phyloP scores from a whole-genome alignment of 805 yeast genomes.

The Sugiyamaella americana region DNA sequence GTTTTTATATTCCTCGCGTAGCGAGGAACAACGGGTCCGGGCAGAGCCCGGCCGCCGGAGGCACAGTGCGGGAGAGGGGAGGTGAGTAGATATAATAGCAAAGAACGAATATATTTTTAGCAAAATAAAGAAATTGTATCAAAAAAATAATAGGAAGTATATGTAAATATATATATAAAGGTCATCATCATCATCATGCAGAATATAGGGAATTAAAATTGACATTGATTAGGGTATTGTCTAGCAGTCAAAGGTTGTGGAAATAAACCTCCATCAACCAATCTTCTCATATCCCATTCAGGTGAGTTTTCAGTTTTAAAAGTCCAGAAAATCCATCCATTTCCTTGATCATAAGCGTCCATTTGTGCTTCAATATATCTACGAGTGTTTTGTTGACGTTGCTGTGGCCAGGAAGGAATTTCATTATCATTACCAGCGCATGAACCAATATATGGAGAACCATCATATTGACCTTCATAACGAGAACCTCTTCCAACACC shows the following conservation, averaged over 20 bases:
- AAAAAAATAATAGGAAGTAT: neutral
- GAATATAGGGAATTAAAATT: conserved; percentile 23
- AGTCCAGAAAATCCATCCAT: conserved; percentile 93
- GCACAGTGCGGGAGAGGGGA: too few species aligned
- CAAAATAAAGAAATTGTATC: neutral
- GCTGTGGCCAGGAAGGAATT: conserved; percentile 50
- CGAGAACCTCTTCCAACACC: conserved; percentile 83
- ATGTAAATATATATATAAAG: too few species aligned
- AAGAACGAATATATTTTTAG: neutral
- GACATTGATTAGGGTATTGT: conserved; percentile 65
- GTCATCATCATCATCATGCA: too few species aligned
- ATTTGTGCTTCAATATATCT: conserved; percentile 82
- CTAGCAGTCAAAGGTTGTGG: conserved; percentile 76
- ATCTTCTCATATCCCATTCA: conserved; percentile 78
- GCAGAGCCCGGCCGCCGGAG: too few species aligned
- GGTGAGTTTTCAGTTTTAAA: conserved; percentile 79
- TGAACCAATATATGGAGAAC: conserved; percentile 46
- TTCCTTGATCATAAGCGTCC: conserved; percentile 65
- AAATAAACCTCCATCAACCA: conserved; percentile 55
- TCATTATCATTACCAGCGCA: conserved; percentile 49
- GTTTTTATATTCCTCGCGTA: too few species aligned
- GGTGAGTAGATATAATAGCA: neutral
- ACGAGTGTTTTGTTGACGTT: conserved; percentile 53
- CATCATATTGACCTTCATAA: conserved; percentile 55
- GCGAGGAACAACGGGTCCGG: too few species aligned